These are phyloP conservation scores for Pterulicium gracile DNA, from an alignment of 1,284 basidiomycete genomes.

Conservation along the genomic window DNA sequence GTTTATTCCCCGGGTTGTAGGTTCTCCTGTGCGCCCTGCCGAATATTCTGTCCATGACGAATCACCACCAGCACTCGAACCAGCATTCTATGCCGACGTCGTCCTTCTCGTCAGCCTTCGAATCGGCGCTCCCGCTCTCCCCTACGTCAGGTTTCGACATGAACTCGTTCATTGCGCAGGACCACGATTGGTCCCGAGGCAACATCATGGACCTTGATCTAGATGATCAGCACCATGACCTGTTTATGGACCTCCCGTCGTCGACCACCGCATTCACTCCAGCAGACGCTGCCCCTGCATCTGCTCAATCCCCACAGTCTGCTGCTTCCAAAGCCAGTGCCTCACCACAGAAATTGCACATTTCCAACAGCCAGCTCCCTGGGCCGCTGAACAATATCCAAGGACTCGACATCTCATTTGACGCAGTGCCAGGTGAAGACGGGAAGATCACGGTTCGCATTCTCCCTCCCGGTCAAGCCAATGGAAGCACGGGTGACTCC, in stretches of 20 bases:
- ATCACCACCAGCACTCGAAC: no score
- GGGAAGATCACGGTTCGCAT: constrained; percentile 67
- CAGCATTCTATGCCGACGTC: constrained; percentile 38
- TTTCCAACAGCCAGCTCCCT: constrained; percentile 30
- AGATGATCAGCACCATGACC: constrained; percentile 25
- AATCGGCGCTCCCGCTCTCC: constrained; percentile 26
- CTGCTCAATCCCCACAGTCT: no score
- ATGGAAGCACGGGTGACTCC: not conserved
- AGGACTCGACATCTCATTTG: constrained; percentile 62
- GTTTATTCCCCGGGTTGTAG: constrained; percentile 22
- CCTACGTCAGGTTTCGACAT: constrained; percentile 38
- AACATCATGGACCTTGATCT: constrained; percentile 42
- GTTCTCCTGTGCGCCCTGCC: constrained; percentile 65
- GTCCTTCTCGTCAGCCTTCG: constrained; percentile 38
- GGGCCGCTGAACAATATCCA: constrained; percentile 38
- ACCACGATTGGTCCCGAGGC: constrained; percentile 46
- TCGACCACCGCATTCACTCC: no score
- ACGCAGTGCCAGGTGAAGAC: constrained; percentile 47
- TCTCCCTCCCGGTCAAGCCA: constrained; percentile 29
- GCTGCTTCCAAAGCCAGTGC: no score
- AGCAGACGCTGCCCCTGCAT: constrained; percentile 18
- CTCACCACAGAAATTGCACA: constrained; percentile 42
- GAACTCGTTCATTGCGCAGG: constrained; percentile 32
- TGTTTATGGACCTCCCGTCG: no score
- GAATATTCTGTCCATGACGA: constrained; percentile 55